Evolutionary conservation across 768 basidiomycete genomes (phyloP), one percentile per base, ranked within the genome.

Genomic region (Mycena indigotica): DNA sequence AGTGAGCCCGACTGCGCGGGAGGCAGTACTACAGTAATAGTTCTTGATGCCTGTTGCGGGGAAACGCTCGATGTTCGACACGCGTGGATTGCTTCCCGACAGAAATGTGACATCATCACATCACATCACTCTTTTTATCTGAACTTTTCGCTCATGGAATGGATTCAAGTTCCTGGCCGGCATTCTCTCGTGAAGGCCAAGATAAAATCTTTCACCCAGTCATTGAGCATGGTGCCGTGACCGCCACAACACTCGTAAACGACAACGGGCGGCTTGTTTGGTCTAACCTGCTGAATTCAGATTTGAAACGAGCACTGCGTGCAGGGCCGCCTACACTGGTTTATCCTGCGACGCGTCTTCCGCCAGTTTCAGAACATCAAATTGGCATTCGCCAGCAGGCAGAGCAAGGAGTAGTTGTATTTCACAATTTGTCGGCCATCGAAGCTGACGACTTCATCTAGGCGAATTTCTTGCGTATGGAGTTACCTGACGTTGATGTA

Each of bases 91-190:
- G n/a, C n/a, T n/a, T n/a, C n/a, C n/a, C n/a, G n/a, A n/a, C n/a
- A n/a, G n/a, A n/a, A n/a, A n/a, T n/a, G n/a, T n/a, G n/a, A n/a
- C n/a, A n/a, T n/a, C n/a, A 35, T 8, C 32, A 44, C 15, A 21
- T 23, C 12, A 44, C 41, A 23, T 16, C n/a, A 12, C 15, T 44
- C 41, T 28, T 26, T 25, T 28, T 8, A 4, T 28, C 21, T n/a
- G 45, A 4, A 55, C 49, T n/a, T n/a, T n/a, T n/a, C n/a, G 25
- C 50, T 44, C 41, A 44, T 89, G 86, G 85, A 84, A 90, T 91
- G 88, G 85, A 86, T 71, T n/a, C n/a, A n/a, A n/a, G n/a, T n/a
- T 78, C 76, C 71, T 90, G 88, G 88, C 88, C 87, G 35, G 72
- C 77, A 12, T 48, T 48, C 23, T 48, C 46, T 48, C 46, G 15